Evolutionary conservation across 73 alveolate species (phyloP).

Genomic region (Symbiodinium pilosum): DNA sequence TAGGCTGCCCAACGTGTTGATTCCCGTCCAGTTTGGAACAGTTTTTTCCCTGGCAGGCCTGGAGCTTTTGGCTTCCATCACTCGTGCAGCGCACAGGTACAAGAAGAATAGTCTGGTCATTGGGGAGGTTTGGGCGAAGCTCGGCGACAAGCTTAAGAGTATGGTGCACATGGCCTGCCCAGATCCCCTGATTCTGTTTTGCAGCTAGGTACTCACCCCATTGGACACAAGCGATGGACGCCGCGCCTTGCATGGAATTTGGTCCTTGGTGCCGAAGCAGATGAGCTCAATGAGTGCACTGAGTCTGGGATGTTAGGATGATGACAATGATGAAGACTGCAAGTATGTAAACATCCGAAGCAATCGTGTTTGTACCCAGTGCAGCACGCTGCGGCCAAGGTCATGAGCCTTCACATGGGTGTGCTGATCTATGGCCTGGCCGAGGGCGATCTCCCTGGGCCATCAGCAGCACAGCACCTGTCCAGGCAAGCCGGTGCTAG

Average conservation of each 20-base stretch:
- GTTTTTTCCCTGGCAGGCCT: slow-evolving; percentile 19
- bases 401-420: slow-evolving; percentile 53
- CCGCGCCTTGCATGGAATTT: background rate
- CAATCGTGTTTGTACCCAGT: too few relatives aligned
- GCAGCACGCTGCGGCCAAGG: too few relatives aligned
- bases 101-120: slow-evolving; percentile 76
- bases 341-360: too few relatives aligned
- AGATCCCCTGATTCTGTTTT: background rate
- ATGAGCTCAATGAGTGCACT: background rate
- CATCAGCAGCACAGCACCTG: slow-evolving; percentile 68
- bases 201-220: slow-evolving; percentile 85
- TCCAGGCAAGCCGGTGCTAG: background rate
- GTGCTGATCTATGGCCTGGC: slow-evolving; percentile 90
- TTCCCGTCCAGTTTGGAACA: too few relatives aligned
- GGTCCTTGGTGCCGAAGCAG: background rate
- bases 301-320: background rate
- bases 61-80: slow-evolving; percentile 60
- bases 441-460: slow-evolving; percentile 83
- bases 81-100: slow-evolving; percentile 73
- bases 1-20: slow-evolving; percentile 8
- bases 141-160: background rate
- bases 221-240: slow-evolving; percentile 70
- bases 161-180: too few relatives aligned
- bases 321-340: background rate
- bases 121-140: slow-evolving; percentile 91